Conservation (phyloP, 352 stramenopile genomes). For the Globisporangium yorkense region DNA sequence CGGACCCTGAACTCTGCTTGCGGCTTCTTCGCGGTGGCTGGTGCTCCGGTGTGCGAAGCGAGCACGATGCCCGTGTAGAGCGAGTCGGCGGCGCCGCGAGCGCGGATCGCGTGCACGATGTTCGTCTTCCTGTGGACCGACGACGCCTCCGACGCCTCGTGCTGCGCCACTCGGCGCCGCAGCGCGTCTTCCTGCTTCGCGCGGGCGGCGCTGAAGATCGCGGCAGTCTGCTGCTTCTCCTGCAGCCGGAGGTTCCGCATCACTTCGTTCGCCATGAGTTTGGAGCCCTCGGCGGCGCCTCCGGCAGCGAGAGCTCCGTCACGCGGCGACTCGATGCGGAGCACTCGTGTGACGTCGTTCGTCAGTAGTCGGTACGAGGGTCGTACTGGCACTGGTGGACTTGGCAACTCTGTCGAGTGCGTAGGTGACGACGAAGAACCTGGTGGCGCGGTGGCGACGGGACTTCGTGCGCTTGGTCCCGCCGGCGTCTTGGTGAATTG, state of each 20-base stretch:
- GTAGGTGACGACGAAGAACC: not conserved
- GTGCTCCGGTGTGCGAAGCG: constrained; percentile 1
- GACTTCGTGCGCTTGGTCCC: not conserved
- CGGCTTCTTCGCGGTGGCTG: too few relatives aligned
- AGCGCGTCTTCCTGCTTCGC: constrained; percentile 18
- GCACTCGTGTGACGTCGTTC: constrained; percentile 40
- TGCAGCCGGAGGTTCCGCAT: constrained; percentile 23
- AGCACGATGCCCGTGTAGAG: constrained; percentile 25
- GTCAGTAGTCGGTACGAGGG: constrained; percentile 44
- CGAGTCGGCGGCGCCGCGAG: constrained; percentile 12
- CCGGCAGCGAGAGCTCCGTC: constrained; percentile 5
- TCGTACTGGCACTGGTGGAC: constrained; percentile 1
- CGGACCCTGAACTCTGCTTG: constrained; percentile 10
- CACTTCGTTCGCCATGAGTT: constrained; percentile 14
- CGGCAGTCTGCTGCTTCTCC: constrained; percentile 21
- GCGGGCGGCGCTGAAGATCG: constrained; percentile 19
- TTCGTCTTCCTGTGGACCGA: constrained; percentile 8
- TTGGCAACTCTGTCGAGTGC: not conserved
- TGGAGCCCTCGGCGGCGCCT: constrained; percentile 14
- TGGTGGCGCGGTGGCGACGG: not conserved
- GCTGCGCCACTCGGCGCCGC: constrained; percentile 4
- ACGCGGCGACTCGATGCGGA: constrained; percentile 39
- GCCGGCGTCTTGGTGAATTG: constrained; percentile 19
- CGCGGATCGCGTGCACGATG: constrained; percentile 22
- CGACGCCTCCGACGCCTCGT: not conserved